Evolutionary conservation across 768 basidiomycete species (phyloP).

Genomic region (Termitomyces sp.): DNA sequence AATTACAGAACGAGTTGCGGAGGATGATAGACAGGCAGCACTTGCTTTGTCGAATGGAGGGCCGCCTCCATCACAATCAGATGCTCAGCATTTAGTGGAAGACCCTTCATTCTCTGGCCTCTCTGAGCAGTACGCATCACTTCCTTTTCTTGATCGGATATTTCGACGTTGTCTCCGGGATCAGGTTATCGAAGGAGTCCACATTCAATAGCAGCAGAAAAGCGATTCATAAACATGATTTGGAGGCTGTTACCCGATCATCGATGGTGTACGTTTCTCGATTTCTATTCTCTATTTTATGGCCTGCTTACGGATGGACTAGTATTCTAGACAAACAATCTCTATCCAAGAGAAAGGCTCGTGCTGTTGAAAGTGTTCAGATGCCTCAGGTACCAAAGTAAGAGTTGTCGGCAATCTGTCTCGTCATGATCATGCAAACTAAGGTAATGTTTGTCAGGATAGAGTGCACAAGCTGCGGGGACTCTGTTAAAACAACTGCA

Average conservation of each 20-base stretch:
- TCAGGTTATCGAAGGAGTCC: not conserved
- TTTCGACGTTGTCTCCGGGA: not conserved
- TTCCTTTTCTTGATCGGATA: not conserved
- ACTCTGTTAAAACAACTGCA: not conserved
- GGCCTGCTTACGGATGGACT: not conserved
- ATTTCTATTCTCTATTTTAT: not conserved
- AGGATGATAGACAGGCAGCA: conserved; percentile 15
- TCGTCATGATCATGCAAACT: not conserved
- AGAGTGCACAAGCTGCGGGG: conserved; percentile 13
- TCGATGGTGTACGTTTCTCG: not conserved
- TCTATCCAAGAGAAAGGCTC: not conserved
- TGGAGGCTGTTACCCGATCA: not conserved
- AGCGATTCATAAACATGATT: not conserved
- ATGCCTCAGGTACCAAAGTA: not conserved
- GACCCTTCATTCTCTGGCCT: conserved; percentile 5
- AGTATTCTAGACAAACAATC: not conserved
- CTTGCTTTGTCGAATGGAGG: conserved; percentile 6
- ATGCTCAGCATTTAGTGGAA: conserved; percentile 13
- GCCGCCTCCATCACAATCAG: conserved; percentile 7
- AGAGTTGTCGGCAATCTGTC: not conserved
- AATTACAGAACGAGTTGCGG: conserved; percentile 12
- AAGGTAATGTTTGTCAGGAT: not conserved
- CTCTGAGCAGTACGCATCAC: conserved; percentile 5
- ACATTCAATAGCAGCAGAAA: not conserved
- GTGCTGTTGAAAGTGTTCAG: not conserved